Evolutionary conservation across 1,284 basidiomycete genomes (phyloP).

Genomic region (Apiotrichum domesticum): DNA sequence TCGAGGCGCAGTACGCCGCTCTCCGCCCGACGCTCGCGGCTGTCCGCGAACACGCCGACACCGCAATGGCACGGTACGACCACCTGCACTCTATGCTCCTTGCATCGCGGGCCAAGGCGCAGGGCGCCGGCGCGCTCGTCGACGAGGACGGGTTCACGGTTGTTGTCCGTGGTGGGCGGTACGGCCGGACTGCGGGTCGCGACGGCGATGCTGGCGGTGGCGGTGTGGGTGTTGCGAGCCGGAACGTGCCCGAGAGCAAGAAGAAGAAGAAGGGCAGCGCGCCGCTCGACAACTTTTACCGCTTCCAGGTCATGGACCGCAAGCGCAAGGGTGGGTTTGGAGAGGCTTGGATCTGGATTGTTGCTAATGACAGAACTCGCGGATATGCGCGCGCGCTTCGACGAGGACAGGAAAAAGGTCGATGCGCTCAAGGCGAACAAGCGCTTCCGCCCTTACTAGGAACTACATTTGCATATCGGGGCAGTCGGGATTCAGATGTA

Average conservation of each 20-base stretch:
- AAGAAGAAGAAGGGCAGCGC: constrained; percentile 66
- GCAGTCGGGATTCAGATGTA: background rate
- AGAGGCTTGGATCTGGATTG: constrained; percentile 45
- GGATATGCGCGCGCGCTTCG: constrained; percentile 72
- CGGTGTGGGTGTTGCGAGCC: constrained; percentile 67
- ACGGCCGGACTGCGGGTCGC: constrained; percentile 75
- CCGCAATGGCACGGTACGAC: constrained; percentile 67
- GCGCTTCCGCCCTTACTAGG: constrained; percentile 75
- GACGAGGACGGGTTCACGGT: constrained; percentile 90
- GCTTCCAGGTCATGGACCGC: constrained; percentile 79
- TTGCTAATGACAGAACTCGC: constrained; percentile 55
- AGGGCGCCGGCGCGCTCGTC: constrained; percentile 62
- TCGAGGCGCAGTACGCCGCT: constrained; percentile 57
- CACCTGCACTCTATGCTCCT: constrained; percentile 54
- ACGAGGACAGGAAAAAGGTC: constrained; percentile 78
- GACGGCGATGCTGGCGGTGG: constrained; percentile 74
- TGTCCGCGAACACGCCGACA: constrained; percentile 68
- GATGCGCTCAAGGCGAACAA: constrained; percentile 71
- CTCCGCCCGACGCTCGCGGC: constrained; percentile 64
- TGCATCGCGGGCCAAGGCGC: constrained; percentile 50
- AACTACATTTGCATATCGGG: no score
- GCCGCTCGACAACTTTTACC: constrained; percentile 60
- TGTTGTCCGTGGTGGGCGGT: constrained; percentile 77
- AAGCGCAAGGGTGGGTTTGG: constrained; percentile 65
- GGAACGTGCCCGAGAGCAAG: constrained; percentile 51